Evolutionary conservation across 352 stramenopile genomes (phyloP), one percentile per base, ranked within the genome.

Genomic region (Phytopythium cucurbitacearum): DNA sequence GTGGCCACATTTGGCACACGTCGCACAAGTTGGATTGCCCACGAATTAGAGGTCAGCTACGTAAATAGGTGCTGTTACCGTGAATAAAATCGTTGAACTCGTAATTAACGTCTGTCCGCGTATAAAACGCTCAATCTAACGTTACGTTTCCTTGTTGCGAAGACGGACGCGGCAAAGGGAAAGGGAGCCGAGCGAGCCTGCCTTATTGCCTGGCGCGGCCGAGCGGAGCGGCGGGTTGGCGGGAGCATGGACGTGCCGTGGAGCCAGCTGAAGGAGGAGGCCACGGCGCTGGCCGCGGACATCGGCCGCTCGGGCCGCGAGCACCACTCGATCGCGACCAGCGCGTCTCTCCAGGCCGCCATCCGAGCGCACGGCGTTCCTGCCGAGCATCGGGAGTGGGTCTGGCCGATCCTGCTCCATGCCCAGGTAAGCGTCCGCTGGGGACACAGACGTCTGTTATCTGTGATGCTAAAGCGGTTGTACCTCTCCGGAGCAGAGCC

Each of bases 351-450:
- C 16, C 79, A 84, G 60, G 67, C 66, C 51, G 56, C 69, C 15
- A 75, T 89, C 41, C 78, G 79, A 37, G 59, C 62, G 37, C 74
- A 81, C 35, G 81, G 81, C 15, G 59, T 91, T 32, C 81, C 81
- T 21, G 32, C 63, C 5, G 74, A 83, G 62, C 81, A 91, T 60
- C 81, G 81, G 62, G 76, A 89, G 58, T 91, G 81, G 81, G 74
- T 76, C 13, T 91, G 81, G 81, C 81, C 81, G 44, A 77, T 89
- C 46, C 60, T 91, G 42, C 60, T 91, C 40, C 76, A 89, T 42
- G 65, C 73, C 15, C 73, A 80, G 62, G 71, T 61, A 57, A 34
- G 56, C 28, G 8, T 48, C 10, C 4, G 40, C 12, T 9, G 39
- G 16, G 8, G 39, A 10, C 5, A 7, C 39, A 43, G 39, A 5